Percentiles rank a stretch among this genome's conserved stretches.
Conservation (phyloP, 2,329 filamentous ascomycete species). For the Colletotrichum plurivorum region DNA sequence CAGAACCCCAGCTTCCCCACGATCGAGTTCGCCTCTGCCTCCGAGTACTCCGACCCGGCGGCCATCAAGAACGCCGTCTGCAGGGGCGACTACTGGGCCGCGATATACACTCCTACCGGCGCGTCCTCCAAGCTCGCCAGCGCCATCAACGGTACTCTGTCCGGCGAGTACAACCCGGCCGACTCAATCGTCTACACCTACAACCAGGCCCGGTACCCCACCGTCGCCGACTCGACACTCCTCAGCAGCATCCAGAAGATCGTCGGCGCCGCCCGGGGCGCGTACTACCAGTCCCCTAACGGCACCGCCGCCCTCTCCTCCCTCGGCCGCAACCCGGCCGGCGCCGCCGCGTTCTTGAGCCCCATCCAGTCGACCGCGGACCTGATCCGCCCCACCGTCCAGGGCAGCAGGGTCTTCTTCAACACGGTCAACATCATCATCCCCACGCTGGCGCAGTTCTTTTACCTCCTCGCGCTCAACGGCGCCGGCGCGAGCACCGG, state of each 20-base stretch:
- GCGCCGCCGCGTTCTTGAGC: constrained; percentile 50
- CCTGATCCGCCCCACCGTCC: constrained; percentile 50
- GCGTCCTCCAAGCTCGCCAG: constrained; percentile 49
- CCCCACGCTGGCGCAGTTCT: constrained; percentile 50
- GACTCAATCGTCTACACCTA: constrained; percentile 53
- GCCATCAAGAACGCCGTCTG: constrained; percentile 53
- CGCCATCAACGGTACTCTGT: constrained; percentile 45
- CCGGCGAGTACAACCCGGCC: constrained; percentile 49
- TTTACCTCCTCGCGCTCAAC: constrained; percentile 44
- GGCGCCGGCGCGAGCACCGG: constrained; percentile 24
- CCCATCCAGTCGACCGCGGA: constrained; percentile 48
- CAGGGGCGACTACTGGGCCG: constrained; percentile 53
- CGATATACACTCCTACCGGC: constrained; percentile 49
- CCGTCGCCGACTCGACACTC: constrained; percentile 48
- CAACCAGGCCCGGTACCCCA: constrained; percentile 54
- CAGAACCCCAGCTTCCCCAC: constrained; percentile 50
- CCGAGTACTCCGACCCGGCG: constrained; percentile 45
- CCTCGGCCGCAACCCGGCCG: constrained; percentile 44
- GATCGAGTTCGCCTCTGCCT: constrained; percentile 45
- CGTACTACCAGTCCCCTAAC: constrained; percentile 46
- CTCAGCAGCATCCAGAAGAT: constrained; percentile 48
- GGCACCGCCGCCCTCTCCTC: constrained; percentile 33
- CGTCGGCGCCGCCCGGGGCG: constrained; percentile 43
- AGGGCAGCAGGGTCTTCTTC: constrained; percentile 51
- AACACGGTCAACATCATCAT: constrained; percentile 58